A percentile compares a stretch with the other conserved stretches of the same genome.
Evolutionary conservation across 352 stramenopile species (phyloP).

Genomic region (Hyaloperonospora arabidopsidis): DNA sequence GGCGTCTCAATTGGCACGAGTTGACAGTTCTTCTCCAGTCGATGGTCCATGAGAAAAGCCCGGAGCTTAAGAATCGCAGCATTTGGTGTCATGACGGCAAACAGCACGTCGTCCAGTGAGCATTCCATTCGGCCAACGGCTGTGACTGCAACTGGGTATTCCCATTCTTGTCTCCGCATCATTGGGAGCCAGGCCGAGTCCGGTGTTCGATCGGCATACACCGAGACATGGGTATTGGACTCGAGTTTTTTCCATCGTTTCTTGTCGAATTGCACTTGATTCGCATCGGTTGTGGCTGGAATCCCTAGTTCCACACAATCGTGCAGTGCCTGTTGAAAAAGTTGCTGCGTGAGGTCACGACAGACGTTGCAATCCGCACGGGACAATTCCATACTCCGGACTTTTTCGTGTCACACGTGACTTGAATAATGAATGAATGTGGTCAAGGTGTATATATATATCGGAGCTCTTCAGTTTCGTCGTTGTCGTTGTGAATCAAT

Average conservation of each 20-base stretch:
- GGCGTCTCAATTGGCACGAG: slow-evolving; percentile 13
- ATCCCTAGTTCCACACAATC: slow-evolving; percentile 18
- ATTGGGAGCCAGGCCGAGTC: slow-evolving; percentile 19
- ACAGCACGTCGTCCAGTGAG: slow-evolving; percentile 23
- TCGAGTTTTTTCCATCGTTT: slow-evolving; percentile 26
- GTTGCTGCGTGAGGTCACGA: slow-evolving; percentile 11
- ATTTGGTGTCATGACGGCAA: slow-evolving; percentile 17
- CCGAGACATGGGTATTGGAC: slow-evolving; percentile 18
- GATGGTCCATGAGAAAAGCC: slow-evolving; percentile 23
- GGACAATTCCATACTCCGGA: slow-evolving; percentile 22
- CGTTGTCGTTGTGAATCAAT: no score
- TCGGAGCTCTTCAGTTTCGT: no score
- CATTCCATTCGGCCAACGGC: slow-evolving; percentile 17
- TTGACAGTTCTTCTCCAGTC: slow-evolving; percentile 18
- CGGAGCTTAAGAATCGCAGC: slow-evolving; percentile 12
- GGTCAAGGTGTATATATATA: no score
- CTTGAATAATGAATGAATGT: no score
- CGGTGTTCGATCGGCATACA: slow-evolving; percentile 19
- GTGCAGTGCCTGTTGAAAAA: slow-evolving; percentile 18
- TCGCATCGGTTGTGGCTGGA: slow-evolving; percentile 4
- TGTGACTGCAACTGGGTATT: slow-evolving; percentile 17
- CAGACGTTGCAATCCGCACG: slow-evolving; percentile 13
- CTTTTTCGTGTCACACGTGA: no score
- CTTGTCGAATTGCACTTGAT: slow-evolving; percentile 13
- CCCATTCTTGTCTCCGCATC: slow-evolving; percentile 19